These are phyloP conservation scores for Termitomyces sp. DNA, from an alignment of 768 basidiomycete genomes.

Conservation along the genomic window DNA sequence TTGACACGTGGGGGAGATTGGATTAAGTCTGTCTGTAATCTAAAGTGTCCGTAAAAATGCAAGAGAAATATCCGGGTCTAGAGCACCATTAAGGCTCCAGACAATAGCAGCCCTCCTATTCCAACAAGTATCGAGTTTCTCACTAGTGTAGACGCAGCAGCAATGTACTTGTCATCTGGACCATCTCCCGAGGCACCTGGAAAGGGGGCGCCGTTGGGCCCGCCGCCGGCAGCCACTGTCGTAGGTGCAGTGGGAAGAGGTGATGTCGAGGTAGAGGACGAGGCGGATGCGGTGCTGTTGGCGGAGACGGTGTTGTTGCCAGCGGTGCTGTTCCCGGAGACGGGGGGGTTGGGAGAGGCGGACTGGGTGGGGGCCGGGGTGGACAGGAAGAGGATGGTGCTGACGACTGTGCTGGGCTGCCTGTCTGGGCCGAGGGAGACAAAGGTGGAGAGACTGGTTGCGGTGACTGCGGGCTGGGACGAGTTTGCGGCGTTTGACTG, in stretches of 20 bases:
- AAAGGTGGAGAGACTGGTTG: conserved; percentile 32
- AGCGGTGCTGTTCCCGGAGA: conserved; percentile 16
- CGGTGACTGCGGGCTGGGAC: conserved; percentile 30
- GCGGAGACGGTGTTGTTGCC: conserved; percentile 8
- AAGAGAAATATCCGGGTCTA: conserved; percentile 19
- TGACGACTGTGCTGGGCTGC: conserved; percentile 31
- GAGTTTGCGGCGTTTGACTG: conserved; percentile 7
- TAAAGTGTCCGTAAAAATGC: conserved; percentile 10
- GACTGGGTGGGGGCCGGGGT: conserved; percentile 22
- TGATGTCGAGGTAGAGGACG: conserved; percentile 29
- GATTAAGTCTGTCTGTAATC: conserved; percentile 5
- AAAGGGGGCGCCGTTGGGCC: conserved; percentile 47
- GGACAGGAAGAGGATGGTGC: conserved; percentile 40
- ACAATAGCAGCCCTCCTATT: conserved; percentile 39
- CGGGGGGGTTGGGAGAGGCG: conserved; percentile 8
- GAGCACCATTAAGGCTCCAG: conserved; percentile 40
- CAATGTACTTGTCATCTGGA: conserved; percentile 63
- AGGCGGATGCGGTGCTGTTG: conserved; percentile 21
- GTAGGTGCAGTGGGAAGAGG: conserved; percentile 59
- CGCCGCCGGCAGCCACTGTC: conserved; percentile 48
- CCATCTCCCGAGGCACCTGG: conserved; percentile 57
- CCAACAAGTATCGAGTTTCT: conserved; percentile 39
- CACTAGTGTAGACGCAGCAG: conserved; percentile 44
- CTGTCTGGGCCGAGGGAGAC: conserved; percentile 34
- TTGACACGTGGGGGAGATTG: conserved; percentile 4